phyloP scores from a whole-genome alignment of 2,329 filamentous ascomycete genomes.

The Exophiala oligosperma region DNA sequence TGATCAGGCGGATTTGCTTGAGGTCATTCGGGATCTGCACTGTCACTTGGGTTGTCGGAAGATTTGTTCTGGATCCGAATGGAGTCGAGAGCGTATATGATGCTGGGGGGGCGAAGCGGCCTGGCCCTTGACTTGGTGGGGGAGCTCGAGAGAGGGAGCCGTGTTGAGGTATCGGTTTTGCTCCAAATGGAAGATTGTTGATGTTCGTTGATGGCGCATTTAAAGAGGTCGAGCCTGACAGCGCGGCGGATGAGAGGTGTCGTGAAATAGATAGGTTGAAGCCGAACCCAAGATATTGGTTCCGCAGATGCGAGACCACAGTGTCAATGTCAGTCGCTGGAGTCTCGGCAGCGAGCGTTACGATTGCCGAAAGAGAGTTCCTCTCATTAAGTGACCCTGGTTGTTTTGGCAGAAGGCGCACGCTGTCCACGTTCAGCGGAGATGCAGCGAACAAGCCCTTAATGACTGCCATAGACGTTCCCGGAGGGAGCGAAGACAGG shows the following conservation, averaged over 20 bases:
- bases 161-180: constrained; percentile 61
- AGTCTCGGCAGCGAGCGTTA: constrained; percentile 77
- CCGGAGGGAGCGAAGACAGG: constrained; percentile 54
- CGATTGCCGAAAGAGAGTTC: constrained; percentile 74
- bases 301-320: constrained; percentile 74
- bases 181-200: constrained; percentile 71
- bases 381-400: constrained; percentile 57
- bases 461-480: constrained; percentile 51
- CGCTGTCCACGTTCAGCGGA: constrained; percentile 66
- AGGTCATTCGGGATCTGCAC: constrained; percentile 77
- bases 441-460: constrained; percentile 49
- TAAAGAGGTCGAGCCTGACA: constrained; percentile 56
- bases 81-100: constrained; percentile 60
- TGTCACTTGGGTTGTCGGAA: constrained; percentile 58
- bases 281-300: constrained; percentile 81
- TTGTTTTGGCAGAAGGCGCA: constrained; percentile 66
- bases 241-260: constrained; percentile 74
- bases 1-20: constrained; percentile 77
- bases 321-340: constrained; percentile 80
- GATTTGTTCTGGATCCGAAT: constrained; percentile 41
- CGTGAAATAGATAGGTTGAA: constrained; percentile 78
- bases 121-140: constrained; percentile 51
- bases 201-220: constrained; percentile 47
- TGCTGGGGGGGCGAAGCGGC: constrained; percentile 73
- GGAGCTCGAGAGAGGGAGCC: constrained; percentile 51